Conservation (phyloP, 768 basidiomycete genomes). For the Pleurotus tuber-regium region DNA sequence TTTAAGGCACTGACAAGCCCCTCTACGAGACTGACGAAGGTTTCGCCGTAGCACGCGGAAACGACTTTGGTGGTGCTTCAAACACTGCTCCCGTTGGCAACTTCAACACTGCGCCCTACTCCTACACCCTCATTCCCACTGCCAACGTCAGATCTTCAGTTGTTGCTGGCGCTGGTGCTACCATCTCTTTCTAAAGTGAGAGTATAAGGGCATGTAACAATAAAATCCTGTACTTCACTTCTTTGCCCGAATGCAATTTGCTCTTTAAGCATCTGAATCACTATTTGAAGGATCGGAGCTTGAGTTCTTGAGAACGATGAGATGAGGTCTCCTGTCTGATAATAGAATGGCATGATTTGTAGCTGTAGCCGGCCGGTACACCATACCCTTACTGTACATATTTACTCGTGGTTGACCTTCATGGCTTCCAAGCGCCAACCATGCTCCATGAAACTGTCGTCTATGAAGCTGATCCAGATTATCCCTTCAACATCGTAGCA, state of each 20-base stretch:
- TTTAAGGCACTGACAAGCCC: slow-evolving; percentile 33
- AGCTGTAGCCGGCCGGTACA: not conserved
- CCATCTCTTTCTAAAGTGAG: slow-evolving; percentile 24
- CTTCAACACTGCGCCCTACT: slow-evolving; percentile 33
- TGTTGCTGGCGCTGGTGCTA: slow-evolving; percentile 27
- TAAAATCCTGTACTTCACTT: not conserved
- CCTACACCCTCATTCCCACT: slow-evolving; percentile 27
- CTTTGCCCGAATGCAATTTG: no score
- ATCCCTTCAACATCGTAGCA: slow-evolving; percentile 51
- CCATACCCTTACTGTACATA: not conserved
- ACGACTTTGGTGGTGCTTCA: slow-evolving; percentile 30
- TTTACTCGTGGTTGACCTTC: slow-evolving; percentile 5
- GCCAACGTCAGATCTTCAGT: slow-evolving; percentile 25
- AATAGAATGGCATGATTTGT: slow-evolving; percentile 7
- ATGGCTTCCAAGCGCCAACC: slow-evolving; percentile 7
- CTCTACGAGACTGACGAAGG: slow-evolving; percentile 40
- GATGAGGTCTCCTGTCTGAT: slow-evolving; percentile 6
- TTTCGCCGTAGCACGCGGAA: slow-evolving; percentile 36
- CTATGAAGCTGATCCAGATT: slow-evolving; percentile 37
- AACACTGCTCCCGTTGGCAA: slow-evolving; percentile 30
- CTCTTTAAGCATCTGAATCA: not conserved
- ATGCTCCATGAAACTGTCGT: slow-evolving; percentile 21
- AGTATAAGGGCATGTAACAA: no score
- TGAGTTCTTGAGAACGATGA: slow-evolving; percentile 1
- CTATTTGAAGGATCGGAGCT: not conserved